Evolutionary conservation across 1,284 basidiomycete species (phyloP), one percentile per base, ranked within the genome.

Genomic region (Ganoderma lingzhi): DNA sequence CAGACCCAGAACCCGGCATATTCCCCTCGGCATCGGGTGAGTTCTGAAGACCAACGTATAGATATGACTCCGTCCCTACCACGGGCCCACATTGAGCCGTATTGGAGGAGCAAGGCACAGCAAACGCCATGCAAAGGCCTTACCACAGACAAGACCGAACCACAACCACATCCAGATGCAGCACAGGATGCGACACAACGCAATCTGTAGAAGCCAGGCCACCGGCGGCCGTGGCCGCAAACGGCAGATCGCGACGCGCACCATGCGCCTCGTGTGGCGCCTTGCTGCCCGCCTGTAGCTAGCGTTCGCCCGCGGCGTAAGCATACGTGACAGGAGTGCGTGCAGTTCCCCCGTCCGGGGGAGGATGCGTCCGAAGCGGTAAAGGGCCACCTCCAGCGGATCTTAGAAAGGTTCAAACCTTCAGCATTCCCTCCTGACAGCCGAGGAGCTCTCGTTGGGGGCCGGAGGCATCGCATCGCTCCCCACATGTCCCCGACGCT

Each of bases 321-420:
- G 68, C 61, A 35, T 63, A 64, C 59, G 62, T 65, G 68, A 65
- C 68, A 63, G 68, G 41, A 44, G 41, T 51, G 45, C 59, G 59
- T 61, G 59, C 39, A 61, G 59, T 61, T 44, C 67, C 64, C 59
- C 55, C 56, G 60, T 51, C 64, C 39, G 53, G 68, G 68, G 55
- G 61, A 65, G 41, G 44, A 37, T 12, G 48, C 63, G 68, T 56
- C 68, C 37, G 68, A 69, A 65, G 8, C 3, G 61, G 68, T 51
- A 65, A 65, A 62, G 68, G 61, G 41, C 42, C 28, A 59, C 60
- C 53, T 69, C 68, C 68, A 63, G 68, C 42, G 59, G 44, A 61
- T 42, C 59, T 61, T 42, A 61, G 41, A 61, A 61, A 39, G 59
- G 39, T 66, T 39, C 45, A 37, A 63, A 63, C 55, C 55, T 60